Percentiles rank a stretch among this genome's conserved stretches.
These are phyloP conservation scores for Colletotrichum melonis DNA, from an alignment of 2,329 filamentous ascomycete species.

Conservation along the genomic window DNA sequence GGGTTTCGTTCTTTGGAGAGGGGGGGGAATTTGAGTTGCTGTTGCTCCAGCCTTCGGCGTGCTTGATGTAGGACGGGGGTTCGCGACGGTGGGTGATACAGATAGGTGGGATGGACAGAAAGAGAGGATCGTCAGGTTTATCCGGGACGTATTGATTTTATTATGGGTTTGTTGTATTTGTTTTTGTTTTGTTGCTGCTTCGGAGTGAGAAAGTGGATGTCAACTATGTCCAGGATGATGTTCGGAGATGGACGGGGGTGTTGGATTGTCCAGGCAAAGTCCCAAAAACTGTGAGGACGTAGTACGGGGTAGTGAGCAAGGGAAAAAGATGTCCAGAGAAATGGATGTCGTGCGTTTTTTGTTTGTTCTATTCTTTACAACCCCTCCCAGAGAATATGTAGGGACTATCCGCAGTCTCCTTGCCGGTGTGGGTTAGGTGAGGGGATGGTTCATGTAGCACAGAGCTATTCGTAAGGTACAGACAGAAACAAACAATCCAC, in stretches of 20 bases:
- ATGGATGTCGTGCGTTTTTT: not conserved
- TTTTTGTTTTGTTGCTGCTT: constrained; percentile 6
- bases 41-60: too few species aligned
- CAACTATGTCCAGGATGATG: not conserved
- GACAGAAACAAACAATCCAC: not conserved
- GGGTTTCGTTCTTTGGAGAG: not conserved
- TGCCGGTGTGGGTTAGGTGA: not conserved
- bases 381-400: too few species aligned
- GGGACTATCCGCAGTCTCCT: not conserved
- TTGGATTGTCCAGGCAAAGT: too few species aligned
- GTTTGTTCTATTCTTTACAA: not conserved
- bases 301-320: too few species aligned
- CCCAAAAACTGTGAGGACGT: too few species aligned
- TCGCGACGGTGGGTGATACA: constrained; percentile 17
- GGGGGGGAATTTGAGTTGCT: too few species aligned
- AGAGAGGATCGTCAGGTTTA: not conserved
- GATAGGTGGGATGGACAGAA: not conserved
- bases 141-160: not conserved
- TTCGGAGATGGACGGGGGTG: not conserved
- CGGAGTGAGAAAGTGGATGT: not conserved
- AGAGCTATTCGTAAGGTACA: too few species aligned
- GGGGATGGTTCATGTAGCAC: not conserved
- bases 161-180: not conserved
- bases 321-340: not conserved
- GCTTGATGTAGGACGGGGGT: not conserved